phyloP scores from a whole-genome alignment of 1,139 yeast genomes.

The Hyphopichia pseudoburtonii region DNA sequence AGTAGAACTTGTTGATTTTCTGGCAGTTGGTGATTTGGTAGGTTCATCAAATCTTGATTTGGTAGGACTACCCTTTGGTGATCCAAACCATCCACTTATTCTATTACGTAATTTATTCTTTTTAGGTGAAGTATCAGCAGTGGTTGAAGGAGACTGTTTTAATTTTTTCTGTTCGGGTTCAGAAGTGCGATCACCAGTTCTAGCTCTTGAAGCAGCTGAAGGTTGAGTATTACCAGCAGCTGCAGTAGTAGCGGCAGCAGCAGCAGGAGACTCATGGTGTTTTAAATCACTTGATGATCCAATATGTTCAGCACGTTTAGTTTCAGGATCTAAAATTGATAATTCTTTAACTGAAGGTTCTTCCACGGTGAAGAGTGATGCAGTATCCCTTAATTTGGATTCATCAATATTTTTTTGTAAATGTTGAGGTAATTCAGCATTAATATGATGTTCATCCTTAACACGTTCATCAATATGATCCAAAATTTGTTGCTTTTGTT shows the following conservation, averaged over 20 bases:
- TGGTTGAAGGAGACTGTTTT: not conserved
- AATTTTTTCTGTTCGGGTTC: not conserved
- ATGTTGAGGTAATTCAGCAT: slow-evolving; percentile 54
- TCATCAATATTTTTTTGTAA: slow-evolving; percentile 45
- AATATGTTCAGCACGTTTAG: slow-evolving; percentile 3
- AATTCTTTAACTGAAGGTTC: slow-evolving; percentile 1
- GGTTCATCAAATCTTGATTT: slow-evolving; percentile 4
- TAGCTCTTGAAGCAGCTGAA: slow-evolving; percentile 2
- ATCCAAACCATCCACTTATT: slow-evolving; percentile 3
- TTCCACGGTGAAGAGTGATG: slow-evolving; percentile 38
- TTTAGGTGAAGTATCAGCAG: slow-evolving; percentile 1
- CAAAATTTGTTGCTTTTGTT: slow-evolving; percentile 35
- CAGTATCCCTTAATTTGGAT: slow-evolving; percentile 39
- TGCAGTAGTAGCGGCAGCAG: slow-evolving; percentile 5
- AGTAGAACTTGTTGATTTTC: not conserved
- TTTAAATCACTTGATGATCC: not conserved
- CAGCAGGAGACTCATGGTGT: not conserved
- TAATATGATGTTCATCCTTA: slow-evolving; percentile 45
- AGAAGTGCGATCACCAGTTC: not conserved
- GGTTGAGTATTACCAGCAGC: slow-evolving; percentile 6
- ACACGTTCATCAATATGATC: slow-evolving; percentile 33
- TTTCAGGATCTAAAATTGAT: slow-evolving; percentile 1
- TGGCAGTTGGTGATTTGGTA: not conserved
- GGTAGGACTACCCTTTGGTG: slow-evolving; percentile 1
- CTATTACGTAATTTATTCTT: not conserved